A percentile compares a stretch with the other conserved stretches of the same genome.
These are phyloP conservation scores for Candida orba DNA, from an alignment of 805 yeast species.

Conservation along the genomic window DNA sequence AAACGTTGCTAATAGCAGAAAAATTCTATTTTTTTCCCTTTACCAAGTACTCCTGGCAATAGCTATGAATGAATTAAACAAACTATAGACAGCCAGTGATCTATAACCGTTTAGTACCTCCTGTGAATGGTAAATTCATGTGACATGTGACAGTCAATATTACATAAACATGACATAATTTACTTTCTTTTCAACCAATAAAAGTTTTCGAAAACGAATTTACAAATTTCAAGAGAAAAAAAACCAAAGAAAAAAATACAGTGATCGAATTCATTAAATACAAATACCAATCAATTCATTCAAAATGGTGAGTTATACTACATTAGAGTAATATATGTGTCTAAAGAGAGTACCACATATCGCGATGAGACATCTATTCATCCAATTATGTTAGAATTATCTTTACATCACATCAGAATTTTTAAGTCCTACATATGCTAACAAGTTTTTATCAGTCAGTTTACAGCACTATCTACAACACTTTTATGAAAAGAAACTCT, in stretches of 20 bases:
- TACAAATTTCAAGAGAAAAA: conserved; percentile 10
- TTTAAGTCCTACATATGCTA: background rate
- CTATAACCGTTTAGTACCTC: too few relatives aligned
- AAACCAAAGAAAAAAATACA: conserved; percentile 3
- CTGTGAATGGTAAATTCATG: too few relatives aligned
- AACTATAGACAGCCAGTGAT: too few relatives aligned
- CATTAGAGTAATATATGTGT: background rate
- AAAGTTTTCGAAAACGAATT: conserved; percentile 11
- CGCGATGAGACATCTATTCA: too few relatives aligned
- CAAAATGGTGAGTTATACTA: conserved; percentile 1
- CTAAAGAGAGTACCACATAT: background rate
- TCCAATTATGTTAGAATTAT: background rate
- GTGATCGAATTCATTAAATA: background rate
- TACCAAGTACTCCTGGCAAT: too few relatives aligned
- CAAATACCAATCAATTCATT: background rate
- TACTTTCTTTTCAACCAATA: conserved; percentile 9
- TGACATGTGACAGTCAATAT: background rate
- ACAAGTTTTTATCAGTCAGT: conserved; percentile 24
- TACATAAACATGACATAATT: background rate
- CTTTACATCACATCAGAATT: background rate
- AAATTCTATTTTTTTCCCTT: too few relatives aligned
- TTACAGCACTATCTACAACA: conserved; percentile 51
- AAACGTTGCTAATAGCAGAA: too few relatives aligned
- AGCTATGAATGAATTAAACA: too few relatives aligned
- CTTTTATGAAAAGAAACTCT: conserved; percentile 83